Conservation (phyloP, 495 filamentous ascomycete genomes). For the Neurospora sp. region DNA sequence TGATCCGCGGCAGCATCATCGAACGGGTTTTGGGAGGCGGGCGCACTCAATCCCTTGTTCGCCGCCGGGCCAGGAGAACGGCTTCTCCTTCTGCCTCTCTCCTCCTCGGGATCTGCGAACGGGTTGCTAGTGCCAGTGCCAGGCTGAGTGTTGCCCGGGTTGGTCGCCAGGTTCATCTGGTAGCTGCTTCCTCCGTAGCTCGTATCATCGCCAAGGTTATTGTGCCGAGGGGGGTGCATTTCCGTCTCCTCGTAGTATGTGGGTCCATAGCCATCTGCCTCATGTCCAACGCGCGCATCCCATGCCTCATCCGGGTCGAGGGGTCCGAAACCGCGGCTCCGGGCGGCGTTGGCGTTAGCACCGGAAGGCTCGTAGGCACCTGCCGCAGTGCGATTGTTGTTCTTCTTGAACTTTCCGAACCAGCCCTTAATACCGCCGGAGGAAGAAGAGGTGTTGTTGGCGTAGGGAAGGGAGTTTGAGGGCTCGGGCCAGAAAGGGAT, state of each 20-base stretch:
- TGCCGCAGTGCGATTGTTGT: slow-evolving; percentile 44
- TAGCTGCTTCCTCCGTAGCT: slow-evolving; percentile 22
- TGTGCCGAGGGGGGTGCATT: slow-evolving; percentile 23
- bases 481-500: slow-evolving; percentile 37
- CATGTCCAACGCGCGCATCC: slow-evolving; percentile 54
- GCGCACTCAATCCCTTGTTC: not conserved
- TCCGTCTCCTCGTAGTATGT: slow-evolving; percentile 58
- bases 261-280: slow-evolving; percentile 44
- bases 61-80: slow-evolving; percentile 14
- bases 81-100: slow-evolving; percentile 24
- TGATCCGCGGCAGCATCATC: slow-evolving; percentile 41
- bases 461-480: slow-evolving; percentile 25
- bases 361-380: slow-evolving; percentile 52
- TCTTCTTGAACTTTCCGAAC: slow-evolving; percentile 42
- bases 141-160: not conserved
- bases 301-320: slow-evolving; percentile 67
- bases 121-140: slow-evolving; percentile 1
- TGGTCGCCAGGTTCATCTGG: slow-evolving; percentile 34
- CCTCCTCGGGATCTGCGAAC: slow-evolving; percentile 13
- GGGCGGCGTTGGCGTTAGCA: slow-evolving; percentile 10
- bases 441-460: slow-evolving; percentile 34
- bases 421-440: slow-evolving; percentile 51
- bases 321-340: slow-evolving; percentile 33
- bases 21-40: slow-evolving; percentile 40
- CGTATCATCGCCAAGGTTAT: not conserved